Conservation (phyloP, 495 filamentous ascomycete genomes). For the Aspergillus panamensis region DNA sequence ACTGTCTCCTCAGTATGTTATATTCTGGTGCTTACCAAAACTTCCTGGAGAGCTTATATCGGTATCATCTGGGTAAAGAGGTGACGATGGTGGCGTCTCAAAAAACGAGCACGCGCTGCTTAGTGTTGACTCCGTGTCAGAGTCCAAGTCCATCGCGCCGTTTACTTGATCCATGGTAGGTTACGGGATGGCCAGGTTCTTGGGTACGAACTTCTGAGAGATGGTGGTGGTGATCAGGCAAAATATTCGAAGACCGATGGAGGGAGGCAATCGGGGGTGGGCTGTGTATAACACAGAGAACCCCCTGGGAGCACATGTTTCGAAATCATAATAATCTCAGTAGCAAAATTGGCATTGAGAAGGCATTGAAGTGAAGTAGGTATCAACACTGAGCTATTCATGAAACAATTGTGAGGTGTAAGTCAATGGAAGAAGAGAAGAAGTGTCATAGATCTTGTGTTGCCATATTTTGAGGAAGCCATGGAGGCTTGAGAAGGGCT, state of each 20-base stretch:
- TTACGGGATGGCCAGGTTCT: too few species aligned
- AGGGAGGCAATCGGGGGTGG: too few species aligned
- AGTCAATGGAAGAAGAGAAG: neutral
- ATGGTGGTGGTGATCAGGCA: too few species aligned
- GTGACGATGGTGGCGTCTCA: neutral
- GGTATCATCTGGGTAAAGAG: neutral
- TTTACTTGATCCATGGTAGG: neutral
- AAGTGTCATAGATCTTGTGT: neutral
- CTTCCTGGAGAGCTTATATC: neutral
- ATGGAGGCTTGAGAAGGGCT: neutral
- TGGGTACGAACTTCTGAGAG: too few species aligned
- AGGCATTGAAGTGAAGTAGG: too few species aligned
- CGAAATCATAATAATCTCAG: too few species aligned
- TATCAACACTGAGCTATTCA: too few species aligned
- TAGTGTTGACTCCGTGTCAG: neutral
- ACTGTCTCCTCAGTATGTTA: too few species aligned
- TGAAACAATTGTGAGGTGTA: neutral
- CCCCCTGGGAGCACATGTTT: too few species aligned
- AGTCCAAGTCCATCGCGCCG: neutral
- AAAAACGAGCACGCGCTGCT: neutral
- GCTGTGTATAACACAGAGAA: too few species aligned
- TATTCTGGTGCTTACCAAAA: neutral
- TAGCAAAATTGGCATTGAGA: too few species aligned
- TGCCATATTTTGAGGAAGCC: neutral
- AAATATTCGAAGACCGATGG: too few species aligned